These are phyloP conservation scores for Stropharia rugosoannulata DNA, from an alignment of 768 basidiomycete genomes.

Conservation along the genomic window DNA sequence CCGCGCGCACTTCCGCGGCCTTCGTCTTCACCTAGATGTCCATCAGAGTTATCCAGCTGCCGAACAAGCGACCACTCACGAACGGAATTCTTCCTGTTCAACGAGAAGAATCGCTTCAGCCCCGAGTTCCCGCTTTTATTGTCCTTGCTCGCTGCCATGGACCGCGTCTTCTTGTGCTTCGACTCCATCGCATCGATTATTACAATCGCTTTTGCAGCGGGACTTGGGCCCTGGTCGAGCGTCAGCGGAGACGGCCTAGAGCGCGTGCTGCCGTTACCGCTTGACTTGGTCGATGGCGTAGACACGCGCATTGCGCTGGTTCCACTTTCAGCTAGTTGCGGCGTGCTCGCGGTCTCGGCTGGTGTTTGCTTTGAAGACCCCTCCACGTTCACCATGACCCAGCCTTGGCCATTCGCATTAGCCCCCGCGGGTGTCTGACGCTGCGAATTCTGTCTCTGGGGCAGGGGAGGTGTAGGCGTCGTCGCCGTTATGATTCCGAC, in stretches of 20 bases:
- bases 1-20: constrained; percentile 10
- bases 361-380: constrained; percentile 18
- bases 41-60: neutral
- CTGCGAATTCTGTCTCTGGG: constrained; percentile 18
- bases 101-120: constrained; percentile 37
- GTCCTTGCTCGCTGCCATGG: constrained; percentile 17
- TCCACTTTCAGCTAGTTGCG: neutral
- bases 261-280: neutral
- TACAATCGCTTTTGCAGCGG: constrained; percentile 63
- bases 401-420: constrained; percentile 40
- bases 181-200: constrained; percentile 58
- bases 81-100: constrained; percentile 38
- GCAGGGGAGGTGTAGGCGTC: constrained; percentile 20
- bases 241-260: neutral
- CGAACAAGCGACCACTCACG: constrained; percentile 18
- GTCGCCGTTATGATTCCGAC: constrained; percentile 47
- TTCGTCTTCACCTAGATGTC: constrained; percentile 11
- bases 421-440: constrained; percentile 26
- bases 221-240: constrained; percentile 24
- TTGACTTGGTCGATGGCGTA: neutral
- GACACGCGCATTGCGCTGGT: neutral
- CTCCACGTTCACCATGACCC: constrained; percentile 68
- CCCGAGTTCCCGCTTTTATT: constrained; percentile 17
- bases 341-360: neutral
- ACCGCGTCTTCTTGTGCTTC: constrained; percentile 35